phyloP scores from a whole-genome alignment of 208 protist species.

The Trypanosomatidae sp. region DNA sequence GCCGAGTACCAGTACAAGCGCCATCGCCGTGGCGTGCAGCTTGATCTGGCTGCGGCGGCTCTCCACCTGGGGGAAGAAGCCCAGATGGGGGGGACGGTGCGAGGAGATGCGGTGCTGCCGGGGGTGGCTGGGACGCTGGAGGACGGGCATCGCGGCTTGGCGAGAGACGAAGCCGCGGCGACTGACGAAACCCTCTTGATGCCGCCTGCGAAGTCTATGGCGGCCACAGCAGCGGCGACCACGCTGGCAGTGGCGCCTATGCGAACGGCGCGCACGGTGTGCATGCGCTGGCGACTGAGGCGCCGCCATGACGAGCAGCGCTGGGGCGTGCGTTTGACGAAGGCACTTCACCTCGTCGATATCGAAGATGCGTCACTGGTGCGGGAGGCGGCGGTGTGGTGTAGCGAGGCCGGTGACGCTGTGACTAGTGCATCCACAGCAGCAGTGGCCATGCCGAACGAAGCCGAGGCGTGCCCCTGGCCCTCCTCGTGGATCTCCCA shows the following conservation, averaged over 20 bases:
- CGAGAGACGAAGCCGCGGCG: neutral
- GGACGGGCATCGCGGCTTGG: neutral
- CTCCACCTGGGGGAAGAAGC: conserved; percentile 4
- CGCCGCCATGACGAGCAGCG: conserved; percentile 45
- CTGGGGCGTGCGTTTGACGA: conserved; percentile 72
- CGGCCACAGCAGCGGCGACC: neutral
- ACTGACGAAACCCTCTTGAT: neutral
- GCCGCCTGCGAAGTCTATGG: neutral
- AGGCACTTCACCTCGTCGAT: conserved; percentile 43
- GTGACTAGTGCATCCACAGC: neutral
- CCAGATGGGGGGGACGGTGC: neutral
- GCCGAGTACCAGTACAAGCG: conserved; percentile 81
- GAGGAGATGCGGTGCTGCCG: neutral
- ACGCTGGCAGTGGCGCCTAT: neutral
- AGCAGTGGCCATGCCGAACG: conserved; percentile 1
- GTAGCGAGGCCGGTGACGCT: neutral
- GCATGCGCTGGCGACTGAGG: conserved; percentile 46
- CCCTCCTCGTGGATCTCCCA: conserved; percentile 25
- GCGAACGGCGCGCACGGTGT: conserved; percentile 6
- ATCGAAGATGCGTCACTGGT: conserved; percentile 45
- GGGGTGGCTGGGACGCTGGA: neutral
- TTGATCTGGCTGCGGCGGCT: conserved; percentile 5
- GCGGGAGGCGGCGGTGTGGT: conserved; percentile 16
- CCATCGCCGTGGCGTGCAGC: conserved; percentile 21
- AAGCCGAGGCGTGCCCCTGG: conserved; percentile 13